Base-by-base conservation (phyloP, 768 basidiomycete species). In the Chalciporus chontae region DNA sequence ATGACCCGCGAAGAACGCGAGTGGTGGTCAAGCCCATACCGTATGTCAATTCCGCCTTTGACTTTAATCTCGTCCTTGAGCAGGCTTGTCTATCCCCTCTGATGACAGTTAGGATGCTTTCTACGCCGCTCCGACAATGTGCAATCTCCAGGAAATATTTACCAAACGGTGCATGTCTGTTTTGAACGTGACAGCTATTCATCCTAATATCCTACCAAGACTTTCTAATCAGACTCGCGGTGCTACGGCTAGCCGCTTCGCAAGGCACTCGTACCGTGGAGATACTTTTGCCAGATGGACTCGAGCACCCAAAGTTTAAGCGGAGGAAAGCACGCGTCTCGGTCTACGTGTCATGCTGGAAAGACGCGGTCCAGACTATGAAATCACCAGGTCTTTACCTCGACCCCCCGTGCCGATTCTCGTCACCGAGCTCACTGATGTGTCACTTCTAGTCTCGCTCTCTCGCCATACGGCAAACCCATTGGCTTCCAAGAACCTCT, bases 11-110 rank as follows among this genome's bases (percentile, higher is more conserved):
- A 80, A 57, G 87, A 90, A 69, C 71, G 77, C 55, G 64, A 65
- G 23, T 87, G 83, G 80, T 85, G 79, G 80, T 76, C 85, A 10
- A 87, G 80, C 62, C 87, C 89, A 47, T 92, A 90, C 66, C 73
- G 88, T 90, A 69, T 53, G 70, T 71, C 34, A 17, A 5, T 38
- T 32, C 27, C 36, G 6, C 38, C 19, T 24, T 13, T 9, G 3
- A 8, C 14, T 38, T 50, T 36, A 31, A 10, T 6, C 21, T 15
- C 32, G 3, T 32, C 39, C 18, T 39, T 40, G 31, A 40, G 23
- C 3, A 34, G 48, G 37, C 37, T 3, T 3, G 23, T 37, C 40
- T 38, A 14, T 34, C 50, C 54, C 37, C 53, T 40, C 44, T 45
- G 45, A 40, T 32, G 13, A 24, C 57, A 87, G 87, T 90, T 10